Evolutionary conservation across 2,329 filamentous ascomycete genomes (phyloP), one percentile per base, ranked within the genome.

Genomic region (Penicillium sp.): DNA sequence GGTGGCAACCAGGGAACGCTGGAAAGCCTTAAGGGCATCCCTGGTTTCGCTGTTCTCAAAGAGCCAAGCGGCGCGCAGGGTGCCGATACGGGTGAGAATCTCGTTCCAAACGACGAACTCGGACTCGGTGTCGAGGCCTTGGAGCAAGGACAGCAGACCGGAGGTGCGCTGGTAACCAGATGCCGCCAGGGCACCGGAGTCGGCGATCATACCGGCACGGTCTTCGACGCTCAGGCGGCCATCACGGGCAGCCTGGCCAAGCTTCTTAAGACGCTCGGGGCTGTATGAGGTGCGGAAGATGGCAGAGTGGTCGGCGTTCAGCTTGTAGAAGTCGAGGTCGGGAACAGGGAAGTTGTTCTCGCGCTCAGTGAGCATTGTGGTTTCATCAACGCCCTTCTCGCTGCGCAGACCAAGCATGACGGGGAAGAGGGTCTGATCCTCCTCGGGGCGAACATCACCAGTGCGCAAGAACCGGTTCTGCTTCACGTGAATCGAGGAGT

Each of bases 81-180:
- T 82, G 22, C 84, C 85, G 55, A 97, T 83, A 44, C 92, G 87
- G 43, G 88, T 83, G 47, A 92, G 83, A 55, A 97, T 90, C 74
- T 97, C 92, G 63, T 91, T 92, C 93, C 93, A 97, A 3, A 97
- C 93, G 38, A 97, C 90, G 62, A 92, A 97, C 67, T 96, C 90
- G 1, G 86, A 81, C 77, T 97, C 93, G 58, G 76, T 79, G 67
- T 87, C 85, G 70, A 97, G 94, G 47, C 89, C 87, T 72, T 95
- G 90, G 51, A 97, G 81, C 13, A 97, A 82, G 50, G 89, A 92
- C 42, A 97, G 77, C 49, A 96, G 83, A 11, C 91, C 92, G 14
- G 92, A 96, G 0, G 93, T 96, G 81, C 91, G 95, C 73, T 96
- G 91, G 73, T 96, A 96, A 31, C 93, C 93, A 45, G 92, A 94